Percentiles rank a stretch among this genome's conserved stretches.
Evolutionary conservation across 495 filamentous ascomycete genomes (phyloP).

Genomic region (Xylaria venustula): DNA sequence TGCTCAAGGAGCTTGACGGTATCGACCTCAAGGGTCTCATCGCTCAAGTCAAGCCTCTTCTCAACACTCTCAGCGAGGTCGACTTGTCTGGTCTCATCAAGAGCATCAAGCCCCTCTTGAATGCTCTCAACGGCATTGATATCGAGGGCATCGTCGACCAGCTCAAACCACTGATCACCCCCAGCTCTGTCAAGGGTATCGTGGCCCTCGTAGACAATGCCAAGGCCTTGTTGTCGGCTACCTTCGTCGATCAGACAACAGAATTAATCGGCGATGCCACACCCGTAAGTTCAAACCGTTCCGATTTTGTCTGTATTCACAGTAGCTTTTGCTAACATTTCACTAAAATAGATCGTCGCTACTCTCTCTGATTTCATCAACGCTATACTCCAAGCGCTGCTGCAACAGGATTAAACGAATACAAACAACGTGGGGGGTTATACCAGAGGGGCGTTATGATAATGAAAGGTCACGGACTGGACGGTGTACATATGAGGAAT

Average conservation of each 20-base stretch:
- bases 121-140: constrained; percentile 33
- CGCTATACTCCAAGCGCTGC: constrained; percentile 33
- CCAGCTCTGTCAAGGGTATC: constrained; percentile 40
- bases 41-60: constrained; percentile 32
- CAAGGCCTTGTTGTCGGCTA: constrained; percentile 34
- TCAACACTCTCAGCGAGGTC: constrained; percentile 28
- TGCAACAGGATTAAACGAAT: constrained; percentile 22
- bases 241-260: constrained; percentile 47
- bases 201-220: constrained; percentile 41
- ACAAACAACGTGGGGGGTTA: background rate
- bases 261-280: constrained; percentile 51
- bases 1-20: constrained; percentile 32
- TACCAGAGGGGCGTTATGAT: background rate
- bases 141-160: constrained; percentile 36
- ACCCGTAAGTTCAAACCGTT: constrained; percentile 38
- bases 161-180: constrained; percentile 41
- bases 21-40: constrained; percentile 37
- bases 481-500: constrained; percentile 18
- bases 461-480: constrained; percentile 15
- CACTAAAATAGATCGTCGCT: constrained; percentile 28
- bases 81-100: constrained; percentile 34
- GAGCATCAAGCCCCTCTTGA: constrained; percentile 38
- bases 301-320: no score
- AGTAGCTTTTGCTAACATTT: constrained; percentile 12
- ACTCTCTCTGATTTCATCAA: constrained; percentile 35